Conservation (phyloP, 257 asterid species). For the Leptodermis oblonga region DNA sequence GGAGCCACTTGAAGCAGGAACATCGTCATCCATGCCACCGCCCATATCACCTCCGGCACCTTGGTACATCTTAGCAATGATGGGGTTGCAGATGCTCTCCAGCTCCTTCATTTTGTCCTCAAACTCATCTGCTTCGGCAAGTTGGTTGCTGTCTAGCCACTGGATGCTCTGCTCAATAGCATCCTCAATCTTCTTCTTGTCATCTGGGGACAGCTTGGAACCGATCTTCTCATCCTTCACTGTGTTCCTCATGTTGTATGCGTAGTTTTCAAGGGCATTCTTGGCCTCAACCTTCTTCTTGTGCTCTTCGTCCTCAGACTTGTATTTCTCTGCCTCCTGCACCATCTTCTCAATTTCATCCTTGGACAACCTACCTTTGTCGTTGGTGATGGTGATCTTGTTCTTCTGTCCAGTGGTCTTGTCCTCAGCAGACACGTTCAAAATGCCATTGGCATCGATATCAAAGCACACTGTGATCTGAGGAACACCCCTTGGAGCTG, state of each 20-base stretch:
- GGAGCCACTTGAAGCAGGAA: conserved; percentile 40
- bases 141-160: conserved; percentile 75
- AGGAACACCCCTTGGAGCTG: conserved; percentile 82
- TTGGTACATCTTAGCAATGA: conserved; percentile 81
- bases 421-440: conserved; percentile 83
- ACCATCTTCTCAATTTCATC: conserved; percentile 87
- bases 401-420: conserved; percentile 89
- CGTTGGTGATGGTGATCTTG: conserved; percentile 82
- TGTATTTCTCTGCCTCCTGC: conserved; percentile 80
- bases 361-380: conserved; percentile 79
- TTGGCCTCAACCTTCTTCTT: conserved; percentile 81
- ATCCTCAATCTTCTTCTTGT: conserved; percentile 69
- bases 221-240: conserved; percentile 76
- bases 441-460: conserved; percentile 74
- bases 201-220: conserved; percentile 49
- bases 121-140: conserved; percentile 67
- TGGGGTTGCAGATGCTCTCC: conserved; percentile 79
- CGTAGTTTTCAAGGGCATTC: conserved; percentile 70
- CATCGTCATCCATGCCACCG: conserved; percentile 55
- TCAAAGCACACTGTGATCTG: conserved; percentile 83
- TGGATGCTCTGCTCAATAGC: conserved; percentile 57
- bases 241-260: conserved; percentile 90
- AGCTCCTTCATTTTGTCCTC: conserved; percentile 88
- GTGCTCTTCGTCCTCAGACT: conserved; percentile 83
- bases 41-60: conserved; percentile 57